A percentile compares a stretch with the other conserved stretches of the same genome.
Evolutionary conservation across 164 flowering plant species (phyloP).

Genomic region (Houttuynia cordata): DNA sequence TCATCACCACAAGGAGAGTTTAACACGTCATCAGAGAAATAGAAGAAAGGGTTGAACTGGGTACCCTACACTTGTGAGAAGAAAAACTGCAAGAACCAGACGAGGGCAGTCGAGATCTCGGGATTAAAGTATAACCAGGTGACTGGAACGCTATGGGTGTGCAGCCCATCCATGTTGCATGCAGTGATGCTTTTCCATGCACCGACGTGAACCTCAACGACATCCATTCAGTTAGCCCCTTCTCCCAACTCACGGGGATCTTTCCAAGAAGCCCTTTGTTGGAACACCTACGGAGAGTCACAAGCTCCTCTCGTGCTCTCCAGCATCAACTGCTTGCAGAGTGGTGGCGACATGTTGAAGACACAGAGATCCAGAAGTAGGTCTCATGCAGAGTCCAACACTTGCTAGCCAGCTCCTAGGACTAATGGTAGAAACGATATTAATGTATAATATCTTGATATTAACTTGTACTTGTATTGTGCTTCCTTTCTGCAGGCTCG

Average conservation of each 20-base stretch:
- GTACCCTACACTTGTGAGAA: constrained; percentile 77
- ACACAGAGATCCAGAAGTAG: constrained; percentile 13
- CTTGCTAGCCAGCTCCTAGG: neutral
- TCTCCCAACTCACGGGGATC: constrained; percentile 13
- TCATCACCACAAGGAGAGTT: too few species aligned
- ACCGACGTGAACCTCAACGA: constrained; percentile 36
- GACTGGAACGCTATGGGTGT: constrained; percentile 44
- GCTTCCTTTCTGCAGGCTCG: neutral
- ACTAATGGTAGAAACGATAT: neutral
- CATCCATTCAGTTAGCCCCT: constrained; percentile 49
- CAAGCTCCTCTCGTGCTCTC: constrained; percentile 52
- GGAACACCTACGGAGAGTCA: constrained; percentile 66
- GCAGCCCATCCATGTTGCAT: constrained; percentile 63
- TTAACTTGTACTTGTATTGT: neutral
- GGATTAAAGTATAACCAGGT: constrained; percentile 44
- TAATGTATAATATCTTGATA: too few species aligned
- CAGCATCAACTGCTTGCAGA: constrained; percentile 58
- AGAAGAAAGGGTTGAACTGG: too few species aligned
- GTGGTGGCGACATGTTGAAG: constrained; percentile 21
- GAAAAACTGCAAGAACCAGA: constrained; percentile 55
- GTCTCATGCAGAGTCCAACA: constrained; percentile 32
- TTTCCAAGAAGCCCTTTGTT: constrained; percentile 38
- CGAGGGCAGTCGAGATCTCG: constrained; percentile 56
- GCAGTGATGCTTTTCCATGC: constrained; percentile 62
- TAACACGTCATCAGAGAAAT: too few species aligned